Evolutionary conservation across 2,329 filamentous ascomycete species (phyloP).

Genomic region (Aspergillus costaricaensis): DNA sequence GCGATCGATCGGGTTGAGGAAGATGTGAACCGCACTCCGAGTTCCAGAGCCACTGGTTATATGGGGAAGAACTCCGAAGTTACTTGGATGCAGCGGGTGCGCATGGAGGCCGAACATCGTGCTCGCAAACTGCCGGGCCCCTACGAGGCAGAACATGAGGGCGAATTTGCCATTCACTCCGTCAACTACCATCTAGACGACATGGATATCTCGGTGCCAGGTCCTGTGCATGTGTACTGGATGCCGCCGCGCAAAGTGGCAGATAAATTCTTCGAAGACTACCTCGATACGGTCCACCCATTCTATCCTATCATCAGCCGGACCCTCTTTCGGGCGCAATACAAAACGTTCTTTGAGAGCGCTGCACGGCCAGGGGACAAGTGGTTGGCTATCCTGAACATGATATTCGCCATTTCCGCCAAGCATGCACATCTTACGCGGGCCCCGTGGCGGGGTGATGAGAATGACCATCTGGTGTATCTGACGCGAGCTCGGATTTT

Average conservation of each 20-base stretch:
- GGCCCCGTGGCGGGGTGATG: conserved; percentile 45
- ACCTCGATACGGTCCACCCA: conserved; percentile 45
- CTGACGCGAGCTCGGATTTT: conserved; percentile 47
- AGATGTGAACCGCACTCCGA: conserved; percentile 43
- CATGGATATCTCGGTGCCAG: conserved; percentile 42
- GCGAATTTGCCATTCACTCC: conserved; percentile 35
- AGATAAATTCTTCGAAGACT: conserved; percentile 46
- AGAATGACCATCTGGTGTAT: conserved; percentile 47
- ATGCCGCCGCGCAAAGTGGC: conserved; percentile 45
- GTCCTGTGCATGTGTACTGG: conserved; percentile 44
- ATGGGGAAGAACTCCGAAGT: conserved; percentile 51
- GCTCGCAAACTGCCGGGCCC: conserved; percentile 30
- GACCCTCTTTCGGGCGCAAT: conserved; percentile 44
- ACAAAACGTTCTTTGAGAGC: conserved; percentile 41
- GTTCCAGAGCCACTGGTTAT: conserved; percentile 43
- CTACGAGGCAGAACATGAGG: conserved; percentile 33
- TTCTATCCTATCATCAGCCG: conserved; percentile 49
- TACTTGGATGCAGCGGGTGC: conserved; percentile 48
- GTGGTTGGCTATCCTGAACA: conserved; percentile 49
- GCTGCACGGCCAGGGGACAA: conserved; percentile 39
- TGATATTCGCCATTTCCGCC: conserved; percentile 50
- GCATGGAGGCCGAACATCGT: conserved; percentile 41
- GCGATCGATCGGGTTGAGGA: conserved; percentile 50
- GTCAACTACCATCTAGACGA: conserved; percentile 49
- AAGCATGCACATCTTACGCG: conserved; percentile 47